Evolutionary conservation across 306 rosid genomes (phyloP).

Genomic region (Pueraria montana): DNA sequence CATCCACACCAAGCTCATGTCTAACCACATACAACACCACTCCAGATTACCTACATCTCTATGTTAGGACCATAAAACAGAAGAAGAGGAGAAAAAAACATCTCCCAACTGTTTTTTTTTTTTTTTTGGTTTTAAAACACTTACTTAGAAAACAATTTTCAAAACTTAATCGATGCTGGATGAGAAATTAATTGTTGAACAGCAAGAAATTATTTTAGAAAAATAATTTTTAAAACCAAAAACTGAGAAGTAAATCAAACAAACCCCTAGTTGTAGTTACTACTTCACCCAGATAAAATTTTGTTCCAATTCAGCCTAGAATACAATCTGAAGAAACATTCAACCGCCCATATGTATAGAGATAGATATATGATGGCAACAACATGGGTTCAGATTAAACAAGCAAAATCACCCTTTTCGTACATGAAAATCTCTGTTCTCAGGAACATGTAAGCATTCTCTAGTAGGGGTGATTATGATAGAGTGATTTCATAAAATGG

Average conservation of each 20-base stretch:
- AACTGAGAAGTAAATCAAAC: background rate
- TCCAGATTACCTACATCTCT: background rate
- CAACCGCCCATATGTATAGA: slow-evolving; percentile 11
- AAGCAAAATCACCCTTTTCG: slow-evolving; percentile 8
- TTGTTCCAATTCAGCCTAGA: background rate
- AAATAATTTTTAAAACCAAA: background rate
- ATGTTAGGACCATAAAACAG: background rate
- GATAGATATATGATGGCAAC: background rate
- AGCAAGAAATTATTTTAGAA: background rate
- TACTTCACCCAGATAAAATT: background rate
- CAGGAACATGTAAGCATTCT: background rate
- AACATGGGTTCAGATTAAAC: slow-evolving; percentile 26
- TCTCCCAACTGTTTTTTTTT: background rate
- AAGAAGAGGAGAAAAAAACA: background rate
- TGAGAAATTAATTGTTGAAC: background rate
- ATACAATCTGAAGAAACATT: slow-evolving; percentile 29
- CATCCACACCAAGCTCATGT: background rate
- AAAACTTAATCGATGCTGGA: background rate
- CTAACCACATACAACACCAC: background rate
- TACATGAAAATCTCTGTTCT: background rate
- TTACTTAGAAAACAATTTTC: background rate
- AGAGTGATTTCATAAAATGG: background rate
- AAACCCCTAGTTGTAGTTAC: slow-evolving; percentile 8
- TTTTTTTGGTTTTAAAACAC: too few relatives aligned
- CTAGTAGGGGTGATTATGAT: background rate